Conservation (phyloP, 192 early-diverging fungal genomes). For the Haplosporangium gracile region DNA sequence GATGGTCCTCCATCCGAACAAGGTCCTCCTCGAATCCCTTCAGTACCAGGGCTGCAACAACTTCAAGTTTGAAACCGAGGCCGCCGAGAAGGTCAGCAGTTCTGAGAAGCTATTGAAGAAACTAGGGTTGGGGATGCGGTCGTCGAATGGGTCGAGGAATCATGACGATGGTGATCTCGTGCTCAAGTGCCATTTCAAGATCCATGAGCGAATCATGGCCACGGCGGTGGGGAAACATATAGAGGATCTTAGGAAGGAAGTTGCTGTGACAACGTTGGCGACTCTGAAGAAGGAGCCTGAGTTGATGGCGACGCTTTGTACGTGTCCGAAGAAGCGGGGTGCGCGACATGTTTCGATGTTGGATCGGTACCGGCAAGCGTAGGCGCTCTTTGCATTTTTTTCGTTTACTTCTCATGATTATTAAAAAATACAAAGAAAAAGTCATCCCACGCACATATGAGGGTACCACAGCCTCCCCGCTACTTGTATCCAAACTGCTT, state of each 20-base stretch:
- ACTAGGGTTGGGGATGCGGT: constrained; percentile 18
- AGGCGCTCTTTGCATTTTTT: not conserved
- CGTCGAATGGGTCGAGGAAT: not conserved
- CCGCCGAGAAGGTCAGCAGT: not conserved
- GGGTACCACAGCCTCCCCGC: too few species aligned
- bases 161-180: not conserved
- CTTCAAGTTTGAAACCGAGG: constrained; percentile 15
- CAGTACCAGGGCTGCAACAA: constrained; percentile 62
- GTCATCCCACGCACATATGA: too few species aligned
- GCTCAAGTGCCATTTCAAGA: constrained; percentile 20
- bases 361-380: constrained; percentile 11
- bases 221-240: constrained; percentile 23
- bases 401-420: not conserved
- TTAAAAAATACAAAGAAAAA: too few species aligned
- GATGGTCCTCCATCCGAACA: constrained; percentile 63
- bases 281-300: constrained; percentile 17
- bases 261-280: not conserved
- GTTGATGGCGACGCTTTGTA: constrained; percentile 21
- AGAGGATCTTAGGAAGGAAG: constrained; percentile 28
- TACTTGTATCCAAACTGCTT: too few species aligned
- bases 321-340: constrained; percentile 22
- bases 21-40: constrained; percentile 54
- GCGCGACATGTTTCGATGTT: constrained; percentile 18
- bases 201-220: constrained; percentile 25
- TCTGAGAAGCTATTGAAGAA: not conserved